These are phyloP conservation scores for Lunasporangiospora selenospora DNA, from an alignment of 192 early-diverging fungal species.

Conservation along the genomic window DNA sequence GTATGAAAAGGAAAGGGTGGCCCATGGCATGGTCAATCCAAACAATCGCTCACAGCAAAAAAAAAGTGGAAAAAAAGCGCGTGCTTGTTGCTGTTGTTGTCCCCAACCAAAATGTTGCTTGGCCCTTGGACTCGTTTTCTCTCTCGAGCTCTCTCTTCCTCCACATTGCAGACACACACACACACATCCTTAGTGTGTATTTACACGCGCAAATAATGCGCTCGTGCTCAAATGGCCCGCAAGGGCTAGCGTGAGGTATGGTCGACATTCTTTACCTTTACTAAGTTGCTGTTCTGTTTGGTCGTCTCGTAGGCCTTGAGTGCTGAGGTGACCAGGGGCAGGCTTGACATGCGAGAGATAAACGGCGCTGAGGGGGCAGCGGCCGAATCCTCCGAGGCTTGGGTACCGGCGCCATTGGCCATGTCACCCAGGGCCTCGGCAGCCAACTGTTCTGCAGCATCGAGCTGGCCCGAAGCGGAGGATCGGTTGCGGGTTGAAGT, in stretches of 20 bases:
- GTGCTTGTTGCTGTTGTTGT: background rate
- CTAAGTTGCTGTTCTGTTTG: slow-evolving; percentile 54
- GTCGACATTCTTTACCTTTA: slow-evolving; percentile 42
- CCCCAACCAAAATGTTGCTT: too few relatives aligned
- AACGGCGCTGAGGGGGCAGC: slow-evolving; percentile 53
- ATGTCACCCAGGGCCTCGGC: slow-evolving; percentile 43
- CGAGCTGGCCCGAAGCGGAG: background rate
- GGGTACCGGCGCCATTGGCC: slow-evolving; percentile 25
- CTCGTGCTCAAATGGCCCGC: background rate
- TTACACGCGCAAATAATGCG: too few relatives aligned
- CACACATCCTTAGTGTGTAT: too few relatives aligned
- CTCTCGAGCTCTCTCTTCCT: too few relatives aligned
- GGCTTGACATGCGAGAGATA: slow-evolving; percentile 78
- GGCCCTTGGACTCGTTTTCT: too few relatives aligned
- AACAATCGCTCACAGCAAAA: background rate
- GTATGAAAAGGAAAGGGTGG: background rate
- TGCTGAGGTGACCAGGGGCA: slow-evolving; percentile 81
- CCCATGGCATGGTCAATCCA: background rate
- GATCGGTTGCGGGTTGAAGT: slow-evolving; percentile 13
- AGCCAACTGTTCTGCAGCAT: slow-evolving; percentile 35
- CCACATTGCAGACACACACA: too few relatives aligned
- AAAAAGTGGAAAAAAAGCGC: background rate
- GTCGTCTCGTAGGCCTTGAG: slow-evolving; percentile 77
- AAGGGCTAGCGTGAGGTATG: too few relatives aligned
- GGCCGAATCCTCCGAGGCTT: slow-evolving; percentile 2